These are phyloP conservation scores for Penicillium canariense DNA, from an alignment of 495 filamentous ascomycete species.

Conservation along the genomic window DNA sequence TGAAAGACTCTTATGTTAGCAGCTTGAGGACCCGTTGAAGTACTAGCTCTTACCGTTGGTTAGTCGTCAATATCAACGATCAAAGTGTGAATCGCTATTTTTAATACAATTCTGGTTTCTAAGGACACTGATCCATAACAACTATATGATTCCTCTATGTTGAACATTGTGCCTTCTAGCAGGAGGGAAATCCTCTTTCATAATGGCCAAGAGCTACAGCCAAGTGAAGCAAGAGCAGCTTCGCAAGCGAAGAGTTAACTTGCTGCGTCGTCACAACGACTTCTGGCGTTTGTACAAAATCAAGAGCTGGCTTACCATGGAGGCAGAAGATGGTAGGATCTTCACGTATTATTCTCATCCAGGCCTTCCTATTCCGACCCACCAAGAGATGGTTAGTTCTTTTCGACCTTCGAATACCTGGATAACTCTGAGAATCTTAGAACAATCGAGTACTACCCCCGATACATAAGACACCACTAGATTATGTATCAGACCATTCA, in stretches of 20 bases:
- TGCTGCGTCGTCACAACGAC: slow-evolving; percentile 16
- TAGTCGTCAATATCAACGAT: too few relatives aligned
- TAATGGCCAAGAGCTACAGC: neutral
- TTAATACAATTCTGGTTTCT: too few relatives aligned
- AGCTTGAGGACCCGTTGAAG: too few relatives aligned
- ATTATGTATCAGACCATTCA: neutral
- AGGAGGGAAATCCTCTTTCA: too few relatives aligned
- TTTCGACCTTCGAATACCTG: neutral
- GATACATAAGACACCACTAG: neutral
- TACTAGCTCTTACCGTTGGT: too few relatives aligned
- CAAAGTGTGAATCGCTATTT: too few relatives aligned
- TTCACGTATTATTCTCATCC: slow-evolving; percentile 10
- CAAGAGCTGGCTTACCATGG: slow-evolving; percentile 8
- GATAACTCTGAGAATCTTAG: neutral
- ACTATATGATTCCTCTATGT: too few relatives aligned
- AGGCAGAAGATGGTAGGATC: slow-evolving; percentile 1
- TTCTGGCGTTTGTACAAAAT: slow-evolving; percentile 22
- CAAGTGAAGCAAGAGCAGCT: slow-evolving; percentile 21
- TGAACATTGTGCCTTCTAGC: too few relatives aligned
- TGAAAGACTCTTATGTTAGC: too few relatives aligned
- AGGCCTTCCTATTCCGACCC: neutral
- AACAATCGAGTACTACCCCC: neutral
- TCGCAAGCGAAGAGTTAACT: slow-evolving; percentile 19
- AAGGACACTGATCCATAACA: too few relatives aligned
- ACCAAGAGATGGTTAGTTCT: neutral